Conservation (phyloP, 108 stramenopile species). For the Asterionellopsis glacialis region DNA sequence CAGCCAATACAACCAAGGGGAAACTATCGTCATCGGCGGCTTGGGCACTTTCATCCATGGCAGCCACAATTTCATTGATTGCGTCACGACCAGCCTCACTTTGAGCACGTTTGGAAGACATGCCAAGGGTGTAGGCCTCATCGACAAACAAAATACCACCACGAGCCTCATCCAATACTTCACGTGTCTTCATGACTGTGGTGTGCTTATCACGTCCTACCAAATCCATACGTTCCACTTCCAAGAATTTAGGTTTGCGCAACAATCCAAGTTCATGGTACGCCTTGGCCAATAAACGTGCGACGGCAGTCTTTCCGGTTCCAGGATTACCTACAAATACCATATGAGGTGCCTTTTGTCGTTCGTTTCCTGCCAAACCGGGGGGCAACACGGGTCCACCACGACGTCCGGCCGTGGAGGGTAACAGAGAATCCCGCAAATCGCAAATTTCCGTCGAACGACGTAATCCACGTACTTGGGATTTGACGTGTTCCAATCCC, state of each 20-base stretch:
- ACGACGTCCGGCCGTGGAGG: slow-evolving; percentile 31
- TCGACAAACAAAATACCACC: slow-evolving; percentile 91
- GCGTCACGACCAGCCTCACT: slow-evolving; percentile 65
- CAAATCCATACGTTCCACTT: slow-evolving; percentile 86
- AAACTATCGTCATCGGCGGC: slow-evolving; percentile 37
- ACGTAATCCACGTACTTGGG: slow-evolving; percentile 80
- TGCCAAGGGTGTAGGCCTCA: slow-evolving; percentile 86
- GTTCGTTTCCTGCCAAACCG: slow-evolving; percentile 55
- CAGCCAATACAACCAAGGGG: slow-evolving; percentile 80
- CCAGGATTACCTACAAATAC: slow-evolving; percentile 95
- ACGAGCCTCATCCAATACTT: slow-evolving; percentile 81
- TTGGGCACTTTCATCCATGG: slow-evolving; percentile 66
- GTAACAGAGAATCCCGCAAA: slow-evolving; percentile 73
- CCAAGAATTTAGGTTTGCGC: slow-evolving; percentile 84
- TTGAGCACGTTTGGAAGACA: slow-evolving; percentile 70
- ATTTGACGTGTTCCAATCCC: slow-evolving; percentile 85
- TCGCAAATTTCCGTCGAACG: slow-evolving; percentile 84
- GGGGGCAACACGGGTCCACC: slow-evolving; percentile 57
- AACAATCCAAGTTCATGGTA: slow-evolving; percentile 84
- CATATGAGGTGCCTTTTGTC: slow-evolving; percentile 75
- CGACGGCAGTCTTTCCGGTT: slow-evolving; percentile 95
- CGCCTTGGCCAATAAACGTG: slow-evolving; percentile 84
- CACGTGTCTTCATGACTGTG: slow-evolving; percentile 76
- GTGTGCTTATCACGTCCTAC: slow-evolving; percentile 67
- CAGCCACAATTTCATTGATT: slow-evolving; percentile 68